A percentile compares a stretch with the other conserved stretches of the same genome.
Conservation (phyloP, 2,329 filamentous ascomycete genomes). For the Peltaster fructicola region DNA sequence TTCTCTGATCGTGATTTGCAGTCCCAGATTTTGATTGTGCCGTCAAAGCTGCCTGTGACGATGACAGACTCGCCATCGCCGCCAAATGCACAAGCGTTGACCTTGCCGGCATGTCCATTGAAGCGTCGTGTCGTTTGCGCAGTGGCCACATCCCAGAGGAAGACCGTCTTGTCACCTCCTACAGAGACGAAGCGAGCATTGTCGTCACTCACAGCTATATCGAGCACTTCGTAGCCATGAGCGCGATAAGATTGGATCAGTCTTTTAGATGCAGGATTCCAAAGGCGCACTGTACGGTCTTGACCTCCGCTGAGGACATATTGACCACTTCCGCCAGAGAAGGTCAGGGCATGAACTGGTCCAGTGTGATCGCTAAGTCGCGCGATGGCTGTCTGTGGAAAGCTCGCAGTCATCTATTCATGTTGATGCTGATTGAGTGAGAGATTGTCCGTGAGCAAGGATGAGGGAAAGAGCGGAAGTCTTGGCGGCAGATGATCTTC, state of each 20-base stretch:
- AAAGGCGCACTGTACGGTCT: conserved; percentile 71
- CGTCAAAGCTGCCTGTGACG: conserved; percentile 56
- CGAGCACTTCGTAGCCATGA: conserved; percentile 84
- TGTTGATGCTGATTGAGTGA: too few relatives aligned
- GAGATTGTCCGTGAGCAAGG: too few relatives aligned
- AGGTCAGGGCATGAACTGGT: conserved; percentile 32
- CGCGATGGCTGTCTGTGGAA: too few relatives aligned
- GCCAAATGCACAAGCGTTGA: conserved; percentile 66
- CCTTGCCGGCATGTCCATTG: conserved; percentile 42
- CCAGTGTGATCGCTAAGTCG: too few relatives aligned
- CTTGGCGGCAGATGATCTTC: too few relatives aligned
- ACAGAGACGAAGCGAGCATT: conserved; percentile 76
- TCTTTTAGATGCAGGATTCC: conserved; percentile 43
- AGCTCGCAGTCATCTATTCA: too few relatives aligned
- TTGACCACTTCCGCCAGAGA: conserved; percentile 30
- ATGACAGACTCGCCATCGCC: conserved; percentile 59
- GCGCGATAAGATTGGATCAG: conserved; percentile 79
- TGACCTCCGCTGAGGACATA: conserved; percentile 66
- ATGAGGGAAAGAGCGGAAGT: too few relatives aligned
- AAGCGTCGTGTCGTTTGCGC: conserved; percentile 64
- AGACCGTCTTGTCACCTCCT: conserved; percentile 79
- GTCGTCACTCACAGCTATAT: conserved; percentile 51
- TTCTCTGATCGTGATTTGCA: conserved; percentile 35
- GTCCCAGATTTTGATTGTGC: conserved; percentile 63
- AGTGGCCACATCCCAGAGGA: conserved; percentile 83